Base-by-base conservation (phyloP, 2,329 filamentous ascomycete genomes). In the Podosphaera xanthii region DNA sequence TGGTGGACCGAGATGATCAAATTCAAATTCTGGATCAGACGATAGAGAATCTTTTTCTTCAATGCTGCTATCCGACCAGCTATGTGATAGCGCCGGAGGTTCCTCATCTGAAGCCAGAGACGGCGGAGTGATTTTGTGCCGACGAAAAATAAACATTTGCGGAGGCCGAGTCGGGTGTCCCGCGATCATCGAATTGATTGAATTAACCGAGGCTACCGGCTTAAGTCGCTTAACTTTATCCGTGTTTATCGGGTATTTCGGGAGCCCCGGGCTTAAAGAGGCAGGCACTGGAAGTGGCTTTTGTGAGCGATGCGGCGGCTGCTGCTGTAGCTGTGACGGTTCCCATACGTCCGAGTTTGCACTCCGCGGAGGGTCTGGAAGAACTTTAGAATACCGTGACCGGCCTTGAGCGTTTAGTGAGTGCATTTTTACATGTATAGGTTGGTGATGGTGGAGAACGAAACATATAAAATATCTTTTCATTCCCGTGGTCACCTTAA, bases 361-460 rank as follows among this genome's bases (percentile, higher is more conserved):
- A 12, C 40, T 14, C 10, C 4, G 33, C 14, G 53, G 53, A 10
- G 60, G 59, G 44, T 56, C 46, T 44, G 66, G 66, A 38, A 67
- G 57, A 5, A 60, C 62, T 61, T 68, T 69, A 1, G 65, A 67
- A 58, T 65, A 65, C 49, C 64, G 59, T 5, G 63, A 65, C 31
- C 63, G 62, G 14, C 65, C 64, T 65, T 63, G 59, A 38, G 60
- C 40, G n/a, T 44, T 6, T 3, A 44, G 40, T 12, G 40, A 44
- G n/a, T 12, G 10, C 40, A 44, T 44, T 40, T 40, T 40, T 40
- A 10, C 10, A 12, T 4, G 10, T 4, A 44, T 12, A 12, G 40
- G 40, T 7, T 14, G 40, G n/a, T 44, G 40, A 44, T 44, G 40
- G 3, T 44, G 40, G 0, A 44, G 40, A 44, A 44, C 40, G 40